These are phyloP conservation scores for Haplographium delicatum DNA, from an alignment of 495 filamentous ascomycete genomes.

Conservation along the genomic window DNA sequence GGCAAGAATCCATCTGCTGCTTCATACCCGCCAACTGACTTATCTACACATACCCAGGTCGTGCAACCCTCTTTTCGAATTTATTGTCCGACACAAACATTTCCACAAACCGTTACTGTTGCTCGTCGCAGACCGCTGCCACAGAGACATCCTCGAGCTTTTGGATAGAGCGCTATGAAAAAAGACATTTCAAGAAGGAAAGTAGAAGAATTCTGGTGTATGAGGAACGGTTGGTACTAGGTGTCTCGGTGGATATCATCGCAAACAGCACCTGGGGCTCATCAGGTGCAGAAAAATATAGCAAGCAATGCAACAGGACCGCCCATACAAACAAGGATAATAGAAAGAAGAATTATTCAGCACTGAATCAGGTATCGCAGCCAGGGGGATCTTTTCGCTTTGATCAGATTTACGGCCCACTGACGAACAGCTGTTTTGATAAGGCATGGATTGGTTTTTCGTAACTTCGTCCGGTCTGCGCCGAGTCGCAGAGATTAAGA, in stretches of 20 bases:
- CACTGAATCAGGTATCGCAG: constrained; percentile 21
- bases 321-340: constrained; percentile 27
- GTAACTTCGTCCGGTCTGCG: constrained; percentile 51
- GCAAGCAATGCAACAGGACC: constrained; percentile 25
- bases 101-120: not conserved
- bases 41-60: constrained; percentile 26
- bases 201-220: constrained; percentile 4
- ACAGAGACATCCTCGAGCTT: constrained; percentile 21
- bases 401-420: constrained; percentile 31
- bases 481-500: constrained; percentile 39
- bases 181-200: constrained; percentile 27
- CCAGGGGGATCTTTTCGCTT: constrained; percentile 24
- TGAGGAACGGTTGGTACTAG: constrained; percentile 6
- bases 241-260: constrained; percentile 29
- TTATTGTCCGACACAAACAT: constrained; percentile 12
- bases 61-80: constrained; percentile 3
- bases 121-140: constrained; percentile 5
- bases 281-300: constrained; percentile 14
- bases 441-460: constrained; percentile 39
- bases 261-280: constrained; percentile 19
- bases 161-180: constrained; percentile 21
- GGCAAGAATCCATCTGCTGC: constrained; percentile 1
- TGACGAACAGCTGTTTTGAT: constrained; percentile 24
- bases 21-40: constrained; percentile 7
- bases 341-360: constrained; percentile 26